Evolutionary conservation across 768 basidiomycete species (phyloP).

Genomic region (Auriculariales sp.): DNA sequence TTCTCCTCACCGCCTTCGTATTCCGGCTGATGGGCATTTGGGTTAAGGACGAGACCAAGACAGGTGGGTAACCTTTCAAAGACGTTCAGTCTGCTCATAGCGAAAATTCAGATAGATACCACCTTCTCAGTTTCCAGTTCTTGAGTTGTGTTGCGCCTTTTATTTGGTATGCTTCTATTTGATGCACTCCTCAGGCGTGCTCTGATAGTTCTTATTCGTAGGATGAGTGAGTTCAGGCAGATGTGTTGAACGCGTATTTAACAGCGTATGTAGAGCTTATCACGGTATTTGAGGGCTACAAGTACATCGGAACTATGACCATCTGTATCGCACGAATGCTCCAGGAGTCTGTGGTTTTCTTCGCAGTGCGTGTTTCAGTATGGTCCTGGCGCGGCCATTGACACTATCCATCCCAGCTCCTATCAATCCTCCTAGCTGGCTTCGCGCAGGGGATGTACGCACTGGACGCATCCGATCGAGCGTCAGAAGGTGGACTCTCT

Average conservation of each 20-base stretch:
- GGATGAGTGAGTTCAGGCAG: conserved; percentile 57
- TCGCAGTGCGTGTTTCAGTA: conserved; percentile 54
- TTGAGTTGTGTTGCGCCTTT: conserved; percentile 79
- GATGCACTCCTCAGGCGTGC: neutral
- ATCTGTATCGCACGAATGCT: conserved; percentile 89
- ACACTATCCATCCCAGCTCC: too few relatives aligned
- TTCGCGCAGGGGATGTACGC: conserved; percentile 83
- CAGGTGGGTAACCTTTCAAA: neutral
- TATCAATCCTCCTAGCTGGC: conserved; percentile 70
- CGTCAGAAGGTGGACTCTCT: conserved; percentile 32
- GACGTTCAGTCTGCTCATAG: neutral
- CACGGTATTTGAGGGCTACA: conserved; percentile 69
- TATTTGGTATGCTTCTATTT: conserved; percentile 48
- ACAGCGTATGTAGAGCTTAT: conserved; percentile 40
- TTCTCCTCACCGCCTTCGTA: conserved; percentile 60
- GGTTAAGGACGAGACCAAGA: conserved; percentile 17
- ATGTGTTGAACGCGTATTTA: neutral
- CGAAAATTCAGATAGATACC: conserved; percentile 19
- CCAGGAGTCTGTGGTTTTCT: conserved; percentile 83
- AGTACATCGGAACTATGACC: conserved; percentile 88
- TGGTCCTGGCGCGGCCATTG: too few relatives aligned
- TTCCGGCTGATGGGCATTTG: conserved; percentile 50
- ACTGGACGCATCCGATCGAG: conserved; percentile 80
- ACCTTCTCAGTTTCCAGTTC: conserved; percentile 70
- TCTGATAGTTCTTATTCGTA: conserved; percentile 13